Evolutionary conservation across 306 rosid genomes (phyloP).

Genomic region (Rosa multiflora): DNA sequence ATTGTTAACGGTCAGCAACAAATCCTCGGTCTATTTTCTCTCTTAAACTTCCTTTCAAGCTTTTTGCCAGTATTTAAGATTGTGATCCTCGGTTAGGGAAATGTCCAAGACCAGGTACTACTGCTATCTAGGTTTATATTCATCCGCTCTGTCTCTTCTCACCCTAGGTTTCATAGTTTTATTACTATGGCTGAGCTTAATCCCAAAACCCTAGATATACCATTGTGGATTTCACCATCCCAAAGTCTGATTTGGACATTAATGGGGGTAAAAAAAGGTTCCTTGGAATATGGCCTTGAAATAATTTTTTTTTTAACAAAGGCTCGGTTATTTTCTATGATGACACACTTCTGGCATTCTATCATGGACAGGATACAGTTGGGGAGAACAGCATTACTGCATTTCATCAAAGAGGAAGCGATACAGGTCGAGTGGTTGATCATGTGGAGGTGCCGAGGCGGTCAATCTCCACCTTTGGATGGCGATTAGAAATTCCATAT

Average conservation of each 20-base stretch:
- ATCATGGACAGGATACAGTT: constrained; percentile 30
- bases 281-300: constrained; percentile 35
- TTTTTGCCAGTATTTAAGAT: background rate
- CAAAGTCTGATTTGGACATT: constrained; percentile 12
- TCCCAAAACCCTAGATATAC: constrained; percentile 33
- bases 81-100: background rate
- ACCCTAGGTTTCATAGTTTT: constrained; percentile 28
- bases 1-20: too few relatives aligned
- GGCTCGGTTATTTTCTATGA: constrained; percentile 37
- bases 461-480: constrained; percentile 21
- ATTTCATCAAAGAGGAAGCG: constrained; percentile 28
- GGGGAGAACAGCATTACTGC: constrained; percentile 33
- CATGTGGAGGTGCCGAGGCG: constrained; percentile 10
- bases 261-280: constrained; percentile 17
- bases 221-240: constrained; percentile 33
- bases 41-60: too few relatives aligned
- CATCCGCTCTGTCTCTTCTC: too few relatives aligned
- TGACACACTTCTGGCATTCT: constrained; percentile 30
- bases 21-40: too few relatives aligned
- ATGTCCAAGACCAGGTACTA: too few relatives aligned
- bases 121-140: too few relatives aligned
- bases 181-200: constrained; percentile 37
- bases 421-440: background rate
- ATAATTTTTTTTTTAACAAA: constrained; percentile 37
- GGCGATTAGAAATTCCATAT: constrained; percentile 27